phyloP scores from a whole-genome alignment of 805 yeast genomes.

The Debaryomyces tyrocola region DNA sequence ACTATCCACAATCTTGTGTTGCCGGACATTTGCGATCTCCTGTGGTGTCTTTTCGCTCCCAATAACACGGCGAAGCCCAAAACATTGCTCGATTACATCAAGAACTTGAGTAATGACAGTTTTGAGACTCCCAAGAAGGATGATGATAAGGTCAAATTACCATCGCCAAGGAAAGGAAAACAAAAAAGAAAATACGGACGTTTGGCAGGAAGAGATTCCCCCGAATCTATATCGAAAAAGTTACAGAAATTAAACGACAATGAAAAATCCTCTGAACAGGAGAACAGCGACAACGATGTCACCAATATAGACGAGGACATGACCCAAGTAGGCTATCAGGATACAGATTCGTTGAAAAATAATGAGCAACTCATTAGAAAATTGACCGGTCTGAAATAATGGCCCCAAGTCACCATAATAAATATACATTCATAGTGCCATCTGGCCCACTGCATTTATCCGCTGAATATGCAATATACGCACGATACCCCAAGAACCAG shows the following conservation, averaged over 20 bases:
- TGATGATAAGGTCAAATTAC: slow-evolving; percentile 35
- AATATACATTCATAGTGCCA: too few relatives aligned
- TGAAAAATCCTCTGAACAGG: background rate
- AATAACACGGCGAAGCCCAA: slow-evolving; percentile 20
- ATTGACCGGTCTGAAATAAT: slow-evolving; percentile 10
- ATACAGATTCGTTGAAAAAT: slow-evolving; percentile 18
- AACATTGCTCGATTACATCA: slow-evolving; percentile 19
- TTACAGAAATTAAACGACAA: slow-evolving; percentile 3
- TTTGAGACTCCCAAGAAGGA: slow-evolving; percentile 6
- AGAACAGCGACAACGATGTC: slow-evolving; percentile 12
- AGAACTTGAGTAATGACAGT: slow-evolving; percentile 16
- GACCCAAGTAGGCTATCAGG: slow-evolving; percentile 24
- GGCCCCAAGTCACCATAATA: too few relatives aligned
- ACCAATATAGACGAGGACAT: slow-evolving; percentile 16
- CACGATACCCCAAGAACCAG: too few relatives aligned
- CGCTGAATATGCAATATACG: too few relatives aligned
- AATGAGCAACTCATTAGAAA: slow-evolving; percentile 17
- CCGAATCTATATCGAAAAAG: slow-evolving; percentile 9
- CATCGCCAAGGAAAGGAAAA: slow-evolving; percentile 53
- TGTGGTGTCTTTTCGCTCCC: slow-evolving; percentile 61
- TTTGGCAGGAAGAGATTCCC: slow-evolving; percentile 21
- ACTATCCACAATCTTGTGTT: slow-evolving; percentile 16
- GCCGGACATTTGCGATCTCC: slow-evolving; percentile 45
- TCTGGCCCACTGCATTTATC: too few relatives aligned
- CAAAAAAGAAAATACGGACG: slow-evolving; percentile 47